Evolutionary conservation across 495 filamentous ascomycete species (phyloP).

Genomic region (Aspergillus egyptiacus): DNA sequence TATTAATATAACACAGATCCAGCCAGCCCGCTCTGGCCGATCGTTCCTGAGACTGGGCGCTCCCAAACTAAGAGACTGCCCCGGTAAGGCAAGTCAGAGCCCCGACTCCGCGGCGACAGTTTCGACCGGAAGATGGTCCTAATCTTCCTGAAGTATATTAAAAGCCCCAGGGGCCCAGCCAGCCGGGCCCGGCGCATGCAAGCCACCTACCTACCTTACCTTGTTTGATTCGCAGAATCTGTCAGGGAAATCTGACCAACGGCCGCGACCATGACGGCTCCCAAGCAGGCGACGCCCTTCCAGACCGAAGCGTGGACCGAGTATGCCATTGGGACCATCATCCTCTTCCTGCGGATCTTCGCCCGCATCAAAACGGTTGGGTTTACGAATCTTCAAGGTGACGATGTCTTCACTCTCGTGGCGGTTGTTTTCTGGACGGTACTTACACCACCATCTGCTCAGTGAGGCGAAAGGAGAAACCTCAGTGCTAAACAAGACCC

Average conservation of each 20-base stretch:
- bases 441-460: neutral
- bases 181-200: too few relatives aligned
- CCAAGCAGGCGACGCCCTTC: slow-evolving; percentile 16
- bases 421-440: slow-evolving; percentile 21
- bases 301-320: slow-evolving; percentile 22
- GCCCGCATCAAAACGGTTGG: slow-evolving; percentile 20
- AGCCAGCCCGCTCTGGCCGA: too few relatives aligned
- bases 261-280: slow-evolving; percentile 6
- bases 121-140: too few relatives aligned
- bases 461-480: neutral
- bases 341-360: slow-evolving; percentile 20
- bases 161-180: too few relatives aligned
- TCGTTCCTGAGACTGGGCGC: too few relatives aligned
- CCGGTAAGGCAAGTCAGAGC: too few relatives aligned
- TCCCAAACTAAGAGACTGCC: too few relatives aligned
- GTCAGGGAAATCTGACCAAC: too few relatives aligned
- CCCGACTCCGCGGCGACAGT: too few relatives aligned
- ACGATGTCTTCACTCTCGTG: slow-evolving; percentile 22
- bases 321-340: slow-evolving; percentile 14
- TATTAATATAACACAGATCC: too few relatives aligned
- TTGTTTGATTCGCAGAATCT: too few relatives aligned
- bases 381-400: slow-evolving; percentile 19
- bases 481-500: neutral
- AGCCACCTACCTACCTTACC: neutral
- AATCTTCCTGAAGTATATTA: too few relatives aligned